Base-by-base conservation (phyloP, 2,329 filamentous ascomycete genomes). In the Phyllosticta citrichinensis region DNA sequence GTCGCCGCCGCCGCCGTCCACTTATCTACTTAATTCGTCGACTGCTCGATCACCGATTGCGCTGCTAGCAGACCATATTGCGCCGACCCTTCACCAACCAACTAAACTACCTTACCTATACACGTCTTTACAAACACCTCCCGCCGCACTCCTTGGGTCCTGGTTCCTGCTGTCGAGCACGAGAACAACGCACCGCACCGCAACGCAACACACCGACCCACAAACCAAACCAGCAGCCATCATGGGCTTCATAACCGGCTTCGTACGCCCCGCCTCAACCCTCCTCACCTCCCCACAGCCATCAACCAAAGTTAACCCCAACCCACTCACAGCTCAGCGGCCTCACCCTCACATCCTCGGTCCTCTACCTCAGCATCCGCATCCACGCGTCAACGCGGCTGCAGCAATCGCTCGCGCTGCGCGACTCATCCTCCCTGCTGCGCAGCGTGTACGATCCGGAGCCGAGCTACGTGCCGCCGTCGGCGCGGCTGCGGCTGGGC, bases 211-310 rank as follows among this genome's bases (percentile, higher is more conserved):
- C 33, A 22, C 6, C 9, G 9, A 19, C 22, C 55, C 5, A 14
- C 27, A 2, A 20, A 14, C 27, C 14, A 20, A 50, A 3, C 20
- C n/a, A 53, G 10, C 14, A 17, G 14, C 11, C 27, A 63, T 12
- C 65, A 81, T 81, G 79, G 78, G 78, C 69, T 80, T 81, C 73
- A 78, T 76, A 63, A 78, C 77, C 19, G 79, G 78, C 72, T 77
- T 80, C 66, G 79, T 80, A 73, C 55, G 72, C 68, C 24, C 24
- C 35, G 19, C n/a, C 14, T 33, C 3, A 17, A 17, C 6, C 27
- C 53, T 22, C 22, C 53, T 17, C 58, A n/a, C 25, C 19, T 2
- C 50, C 52, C 40, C 55, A 8, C 24, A n/a, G n/a, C n/a, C n/a
- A 20, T 40, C 52, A 56, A 35, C 14, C 19, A 12, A 17, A 62